Evolutionary conservation across 2,329 filamentous ascomycete species (phyloP), one percentile per base, ranked within the genome.

Genomic region (Ascochyta koolunga): DNA sequence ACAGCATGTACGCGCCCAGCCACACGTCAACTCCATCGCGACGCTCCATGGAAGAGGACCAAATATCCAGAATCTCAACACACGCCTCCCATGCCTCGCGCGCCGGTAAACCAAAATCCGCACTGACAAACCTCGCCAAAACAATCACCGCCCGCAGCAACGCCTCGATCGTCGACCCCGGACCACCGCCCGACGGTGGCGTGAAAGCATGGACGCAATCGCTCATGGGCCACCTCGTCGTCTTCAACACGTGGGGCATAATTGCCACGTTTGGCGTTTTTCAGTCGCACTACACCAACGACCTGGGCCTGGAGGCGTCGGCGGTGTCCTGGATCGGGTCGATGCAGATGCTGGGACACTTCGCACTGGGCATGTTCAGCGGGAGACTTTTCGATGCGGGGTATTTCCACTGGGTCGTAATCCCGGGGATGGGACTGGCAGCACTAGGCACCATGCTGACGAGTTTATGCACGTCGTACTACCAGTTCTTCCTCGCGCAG

Each of bases 281-380:
- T 53, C 73, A 76, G 46, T 48, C 70, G 9, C 61, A 75, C 56
- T 76, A 76, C 58, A 71, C 68, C 1, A 43, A 58, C 13, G 53
- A 62, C 3, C 63, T 75, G 0, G 58, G 57, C 1, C 56, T 71
- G 0, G 62, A 71, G 18, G 65, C 68, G 1, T 80, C 78, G 0
- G 77, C 80, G 27, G 79, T 83, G 9, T 79, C 80, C 0, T 83
- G 81, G 81, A 77, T 83, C 1, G 81, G 80, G 1, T 79, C 77
- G 35, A 72, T 82, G 42, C 80, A 82, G 58, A 79, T 82, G 62
- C 79, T 81, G 35, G 66, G 80, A 8, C 77, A 82, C 32, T 83
- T 82, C 63, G 77, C 77, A 40, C 71, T 82, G 31, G 80, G 80
- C 31, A 80, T 80, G 22, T 77, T 82, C 45, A 79, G 79, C 3